Conservation (phyloP, 345 rosid species). For the Salix purpurea region DNA sequence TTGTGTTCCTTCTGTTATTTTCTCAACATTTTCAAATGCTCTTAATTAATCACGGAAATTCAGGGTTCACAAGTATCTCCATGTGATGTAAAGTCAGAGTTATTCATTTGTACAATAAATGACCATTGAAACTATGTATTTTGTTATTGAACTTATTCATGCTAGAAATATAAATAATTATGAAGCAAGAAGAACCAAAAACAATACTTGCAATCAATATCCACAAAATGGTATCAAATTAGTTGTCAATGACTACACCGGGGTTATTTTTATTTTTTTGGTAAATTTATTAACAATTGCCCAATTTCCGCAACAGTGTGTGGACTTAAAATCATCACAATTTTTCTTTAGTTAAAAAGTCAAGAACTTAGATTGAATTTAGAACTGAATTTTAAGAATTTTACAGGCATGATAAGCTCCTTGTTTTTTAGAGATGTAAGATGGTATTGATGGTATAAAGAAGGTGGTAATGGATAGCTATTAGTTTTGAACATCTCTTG, state of each 20-base stretch:
- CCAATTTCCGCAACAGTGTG: not conserved
- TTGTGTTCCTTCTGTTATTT: constrained; percentile 6
- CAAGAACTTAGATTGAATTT: not conserved
- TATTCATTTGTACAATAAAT: not conserved
- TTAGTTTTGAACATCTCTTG: not conserved
- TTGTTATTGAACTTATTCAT: not conserved
- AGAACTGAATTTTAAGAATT: not conserved
- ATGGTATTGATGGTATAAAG: not conserved
- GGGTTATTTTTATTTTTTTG: not conserved
- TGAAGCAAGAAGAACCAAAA: not conserved
- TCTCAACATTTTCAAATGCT: not conserved
- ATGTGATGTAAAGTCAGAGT: not conserved
- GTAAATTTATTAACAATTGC: not conserved
- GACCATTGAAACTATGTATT: not conserved
- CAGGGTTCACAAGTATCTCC: not conserved
- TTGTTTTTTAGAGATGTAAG: not conserved
- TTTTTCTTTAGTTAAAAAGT: not conserved
- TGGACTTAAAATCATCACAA: not conserved
- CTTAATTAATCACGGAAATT: not conserved
- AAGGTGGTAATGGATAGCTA: not conserved
- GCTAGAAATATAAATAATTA: not conserved
- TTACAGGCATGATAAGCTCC: not conserved
- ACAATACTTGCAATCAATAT: not conserved
- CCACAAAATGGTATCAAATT: not conserved
- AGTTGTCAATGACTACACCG: not conserved